Evolutionary conservation across 139 green algal species (phyloP).

Genomic region (Pseudopediastrum boryanum): DNA sequence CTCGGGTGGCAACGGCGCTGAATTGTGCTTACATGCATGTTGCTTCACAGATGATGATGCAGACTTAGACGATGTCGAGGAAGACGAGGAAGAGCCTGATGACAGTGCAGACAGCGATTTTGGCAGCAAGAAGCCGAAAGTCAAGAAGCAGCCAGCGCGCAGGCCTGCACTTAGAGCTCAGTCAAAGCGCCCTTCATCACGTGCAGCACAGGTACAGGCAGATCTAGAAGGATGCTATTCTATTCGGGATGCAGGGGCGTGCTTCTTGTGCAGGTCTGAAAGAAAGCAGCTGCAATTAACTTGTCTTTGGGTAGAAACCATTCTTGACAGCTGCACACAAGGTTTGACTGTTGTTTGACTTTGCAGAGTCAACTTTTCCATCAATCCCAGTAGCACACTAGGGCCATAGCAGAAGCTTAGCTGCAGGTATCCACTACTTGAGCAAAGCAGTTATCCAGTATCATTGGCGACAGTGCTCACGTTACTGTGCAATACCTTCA

Average conservation of each 20-base stretch:
- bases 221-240: background rate
- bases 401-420: background rate
- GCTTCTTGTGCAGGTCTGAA: background rate
- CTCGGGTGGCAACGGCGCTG: too few relatives aligned
- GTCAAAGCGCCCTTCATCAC: background rate
- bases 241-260: background rate
- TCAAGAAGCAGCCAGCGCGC: background rate
- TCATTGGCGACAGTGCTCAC: too few relatives aligned
- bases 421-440: too few relatives aligned
- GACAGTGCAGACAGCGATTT: conserved; percentile 41
- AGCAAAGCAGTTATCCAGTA: too few relatives aligned
- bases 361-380: conserved; percentile 1
- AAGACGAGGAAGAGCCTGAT: conserved; percentile 33
- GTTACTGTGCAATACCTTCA: too few relatives aligned
- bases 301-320: background rate
- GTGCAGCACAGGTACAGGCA: background rate
- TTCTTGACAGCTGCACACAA: background rate
- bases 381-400: conserved; percentile 14
- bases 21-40: too few relatives aligned
- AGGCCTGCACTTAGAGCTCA: background rate
- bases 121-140: conserved; percentile 1
- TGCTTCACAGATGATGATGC: too few relatives aligned
- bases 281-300: background rate
- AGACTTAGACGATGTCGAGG: conserved; percentile 19
- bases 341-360: background rate